These are phyloP conservation scores for Collybia mongolica DNA, from an alignment of 768 basidiomycete species.

Conservation along the genomic window DNA sequence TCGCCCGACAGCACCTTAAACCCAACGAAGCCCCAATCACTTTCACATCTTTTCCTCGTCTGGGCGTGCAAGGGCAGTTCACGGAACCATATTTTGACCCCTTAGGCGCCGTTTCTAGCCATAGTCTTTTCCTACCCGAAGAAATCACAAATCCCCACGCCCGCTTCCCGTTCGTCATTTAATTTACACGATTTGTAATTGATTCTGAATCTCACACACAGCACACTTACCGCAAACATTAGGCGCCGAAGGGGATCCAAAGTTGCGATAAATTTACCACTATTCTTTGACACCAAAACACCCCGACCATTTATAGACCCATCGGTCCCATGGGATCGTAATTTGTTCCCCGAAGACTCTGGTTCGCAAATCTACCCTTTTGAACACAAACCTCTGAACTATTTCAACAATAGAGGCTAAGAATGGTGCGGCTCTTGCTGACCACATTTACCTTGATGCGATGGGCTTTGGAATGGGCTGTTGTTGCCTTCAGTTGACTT, in stretches of 20 bases:
- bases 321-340: conserved; percentile 85
- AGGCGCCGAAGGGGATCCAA: conserved; percentile 87
- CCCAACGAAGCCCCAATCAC: conserved; percentile 89
- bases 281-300: conserved; percentile 87
- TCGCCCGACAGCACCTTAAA: conserved; percentile 82
- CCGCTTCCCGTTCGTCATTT: conserved; percentile 86
- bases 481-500: conserved; percentile 95
- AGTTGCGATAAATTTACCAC: conserved; percentile 92
- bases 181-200: conserved; percentile 6
- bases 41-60: conserved; percentile 91
- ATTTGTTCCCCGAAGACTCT: conserved; percentile 80
- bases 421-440: conserved; percentile 80
- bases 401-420: conserved; percentile 64
- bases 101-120: conserved; percentile 75
- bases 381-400: conserved; percentile 10
- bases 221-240: conserved; percentile 97
- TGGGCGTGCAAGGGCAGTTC: conserved; percentile 87
- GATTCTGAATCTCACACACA: conserved; percentile 28
- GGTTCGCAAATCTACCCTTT: conserved; percentile 40
- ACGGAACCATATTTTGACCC: conserved; percentile 89
- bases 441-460: conserved; percentile 97
- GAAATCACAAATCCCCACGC: conserved; percentile 97
- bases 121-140: conserved; percentile 92
- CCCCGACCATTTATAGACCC: conserved; percentile 90
- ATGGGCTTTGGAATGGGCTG: conserved; percentile 99